Conservation (phyloP, 2,329 filamentous ascomycete species). For the Colletotrichum caudatum region DNA sequence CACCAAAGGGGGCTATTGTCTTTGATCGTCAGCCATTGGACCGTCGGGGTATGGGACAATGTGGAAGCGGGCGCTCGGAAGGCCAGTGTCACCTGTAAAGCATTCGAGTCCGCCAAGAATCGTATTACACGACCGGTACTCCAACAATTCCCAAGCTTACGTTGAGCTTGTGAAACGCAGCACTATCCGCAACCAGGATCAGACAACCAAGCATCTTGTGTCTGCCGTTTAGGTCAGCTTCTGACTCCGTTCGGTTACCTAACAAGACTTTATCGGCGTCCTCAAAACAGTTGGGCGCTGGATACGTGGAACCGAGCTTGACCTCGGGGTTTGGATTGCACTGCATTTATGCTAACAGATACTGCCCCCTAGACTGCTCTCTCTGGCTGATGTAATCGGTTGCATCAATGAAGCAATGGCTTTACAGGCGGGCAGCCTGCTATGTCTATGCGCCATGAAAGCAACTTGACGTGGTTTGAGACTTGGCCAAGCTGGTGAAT, state of each 20-base stretch:
- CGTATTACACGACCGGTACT: constrained; percentile 6
- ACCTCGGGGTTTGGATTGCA: neutral
- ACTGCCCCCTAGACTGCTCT: neutral
- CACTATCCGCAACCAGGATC: neutral
- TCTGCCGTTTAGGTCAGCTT: constrained; percentile 16
- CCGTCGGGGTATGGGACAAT: constrained; percentile 9
- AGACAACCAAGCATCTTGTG: neutral
- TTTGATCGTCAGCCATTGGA: constrained; percentile 19
- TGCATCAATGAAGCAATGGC: neutral
- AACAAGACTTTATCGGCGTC: neutral
- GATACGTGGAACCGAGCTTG: neutral
- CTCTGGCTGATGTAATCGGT: neutral
- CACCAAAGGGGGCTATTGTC: neutral
- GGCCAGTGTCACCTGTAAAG: constrained; percentile 18
- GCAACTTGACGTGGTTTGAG: neutral
- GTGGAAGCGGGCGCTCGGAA: constrained; percentile 15
- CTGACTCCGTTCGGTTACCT: neutral
- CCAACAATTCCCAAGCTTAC: neutral
- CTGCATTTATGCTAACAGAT: neutral
- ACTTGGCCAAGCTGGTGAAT: neutral
- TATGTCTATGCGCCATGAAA: neutral
- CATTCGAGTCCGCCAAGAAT: neutral
- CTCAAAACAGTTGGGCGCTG: neutral
- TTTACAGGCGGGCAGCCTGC: neutral
- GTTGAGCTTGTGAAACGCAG: constrained; percentile 12